Percentiles rank a stretch among this genome's conserved stretches.
Conservation (phyloP, 75 land plant genomes). For the Pinus taeda region DNA sequence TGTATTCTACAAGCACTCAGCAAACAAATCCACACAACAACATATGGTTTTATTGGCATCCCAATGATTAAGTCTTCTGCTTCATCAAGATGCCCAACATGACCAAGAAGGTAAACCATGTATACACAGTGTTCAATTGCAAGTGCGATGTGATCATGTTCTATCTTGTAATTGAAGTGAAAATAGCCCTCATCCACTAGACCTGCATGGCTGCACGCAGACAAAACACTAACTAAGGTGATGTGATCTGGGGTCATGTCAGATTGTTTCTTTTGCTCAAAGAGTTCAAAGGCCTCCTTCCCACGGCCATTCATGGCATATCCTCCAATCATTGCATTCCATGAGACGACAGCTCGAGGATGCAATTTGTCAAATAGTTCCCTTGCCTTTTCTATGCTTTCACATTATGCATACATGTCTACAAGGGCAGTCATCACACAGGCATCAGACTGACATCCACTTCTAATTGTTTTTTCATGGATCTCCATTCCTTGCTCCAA, state of each 20-base stretch:
- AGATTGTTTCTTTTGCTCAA: conserved; percentile 26
- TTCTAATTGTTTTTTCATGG: conserved; percentile 38
- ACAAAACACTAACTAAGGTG: conserved; percentile 38
- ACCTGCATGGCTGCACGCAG: conserved; percentile 55
- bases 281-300: conserved; percentile 32
- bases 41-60: conserved; percentile 41
- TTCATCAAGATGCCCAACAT: conserved; percentile 41
- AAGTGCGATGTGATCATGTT: conserved; percentile 34
- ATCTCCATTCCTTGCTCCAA: conserved; percentile 52
- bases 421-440: conserved; percentile 36
- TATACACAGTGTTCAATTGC: conserved; percentile 28
- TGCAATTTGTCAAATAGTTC: conserved; percentile 33
- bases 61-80: conserved; percentile 32
- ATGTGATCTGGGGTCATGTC: conserved; percentile 44
- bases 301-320: conserved; percentile 47
- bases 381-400: conserved; percentile 25
- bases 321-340: conserved; percentile 62
- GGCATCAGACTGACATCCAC: conserved; percentile 3
- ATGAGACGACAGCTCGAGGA: conserved; percentile 20
- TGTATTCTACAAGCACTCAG: conserved; percentile 34
- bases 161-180: conserved; percentile 37
- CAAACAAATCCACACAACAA: conserved; percentile 37
- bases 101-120: conserved; percentile 52
- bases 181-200: conserved; percentile 31
- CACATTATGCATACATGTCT: conserved; percentile 27